Evolutionary conservation across 2,329 filamentous ascomycete genomes (phyloP), one percentile per base, ranked within the genome.

Genomic region (Gyromitra esculenta): DNA sequence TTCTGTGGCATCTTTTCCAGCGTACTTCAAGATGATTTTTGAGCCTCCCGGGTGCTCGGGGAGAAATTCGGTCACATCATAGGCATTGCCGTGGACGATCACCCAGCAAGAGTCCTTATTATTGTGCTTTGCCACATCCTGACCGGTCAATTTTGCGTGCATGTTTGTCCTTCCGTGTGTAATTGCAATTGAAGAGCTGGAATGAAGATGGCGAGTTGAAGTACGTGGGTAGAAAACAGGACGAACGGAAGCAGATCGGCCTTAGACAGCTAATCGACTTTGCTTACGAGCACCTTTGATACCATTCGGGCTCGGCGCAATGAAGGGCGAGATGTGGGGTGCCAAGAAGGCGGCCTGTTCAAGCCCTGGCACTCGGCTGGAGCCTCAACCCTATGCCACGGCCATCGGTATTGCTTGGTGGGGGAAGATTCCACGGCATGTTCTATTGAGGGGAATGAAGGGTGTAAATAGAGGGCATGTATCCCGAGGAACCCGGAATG

Each of bases 11-110:
- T 97, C 94, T 87, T 95, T 96, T 81, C 94, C 94, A 39, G 94
- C 94, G 85, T 97, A 97, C 85, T 97, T 97, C 79, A 99, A 88
- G 82, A 99, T 98, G 83, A 98, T 96, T 82, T 95, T 96, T 80
- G 90, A 88, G 48, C 93, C 94, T 77, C 94, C 94, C 31, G 94
- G 94, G 82, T 68, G 83, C 90, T 90, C 90, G 69, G 92, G 91
- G n/a, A 96, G 84, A 83, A 96, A 96, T 56, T 94, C 92, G 2
- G 93, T 96, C 75, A 96, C 92, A 86, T 97, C 93, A 85, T 96
- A 96, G 73, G 91, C 92, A 84, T 92, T 92, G 15, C 78, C 89
- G 87, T 90, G 78, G n/a, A 80, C 76, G 11, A 77, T 80, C 50
- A 80, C 92, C 94, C 94, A 97, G 85, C 94, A 97, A 65, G 92